Evolutionary conservation across 1,284 basidiomycete species (phyloP), one percentile per base, ranked within the genome.

Genomic region (Tylopilus orsonianus): DNA sequence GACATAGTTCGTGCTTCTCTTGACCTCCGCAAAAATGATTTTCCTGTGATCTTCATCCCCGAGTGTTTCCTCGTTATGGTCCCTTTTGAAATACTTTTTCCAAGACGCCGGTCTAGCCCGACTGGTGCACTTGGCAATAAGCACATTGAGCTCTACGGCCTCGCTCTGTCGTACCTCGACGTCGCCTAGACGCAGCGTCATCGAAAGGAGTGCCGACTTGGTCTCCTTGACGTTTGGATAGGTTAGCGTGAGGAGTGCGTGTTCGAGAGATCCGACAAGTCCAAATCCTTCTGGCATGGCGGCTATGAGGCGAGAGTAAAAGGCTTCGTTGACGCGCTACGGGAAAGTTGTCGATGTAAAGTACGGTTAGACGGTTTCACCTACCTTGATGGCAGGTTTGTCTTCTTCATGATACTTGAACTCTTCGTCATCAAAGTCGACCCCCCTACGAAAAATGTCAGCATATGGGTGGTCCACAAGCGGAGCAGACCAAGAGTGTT

Each of bases 371-470:
- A 48, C 20, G 9, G 12, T 9, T 32, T 22, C 26, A 48, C 56
- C 27, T 57, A 87, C 90, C 77, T 94, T 93, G 50, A 82, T 75
- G 5, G 72, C 52, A 8, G 79, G 75, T 60, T 94, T 93, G 56
- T 81, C 70, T 45, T 86, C 78, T 61, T 92, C 84, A 8, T 73
- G 66, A 60, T 79, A 85, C 0, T 70, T 79, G 19, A 80, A 69
- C 18, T 84, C 78, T 30, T 85, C 81, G 56, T 92, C 87, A 59
- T 87, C 90, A 66, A 95, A 95, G 66, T 93, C 90, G 33, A 93
- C 75, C 4, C 93, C 93, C 22, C 88, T 90, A 51, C 29, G 6
- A 16, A 44, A 50, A 30, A 14, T n/a, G 30, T 62, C 22, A 54
- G 37, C 12, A 26, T 55, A 23, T 48, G 49, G 38, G 42, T 5